A percentile compares a stretch with the other conserved stretches of the same genome.
These are phyloP conservation scores for Eucalyptus paniculata DNA, from an alignment of 345 rosid genomes.

Conservation along the genomic window DNA sequence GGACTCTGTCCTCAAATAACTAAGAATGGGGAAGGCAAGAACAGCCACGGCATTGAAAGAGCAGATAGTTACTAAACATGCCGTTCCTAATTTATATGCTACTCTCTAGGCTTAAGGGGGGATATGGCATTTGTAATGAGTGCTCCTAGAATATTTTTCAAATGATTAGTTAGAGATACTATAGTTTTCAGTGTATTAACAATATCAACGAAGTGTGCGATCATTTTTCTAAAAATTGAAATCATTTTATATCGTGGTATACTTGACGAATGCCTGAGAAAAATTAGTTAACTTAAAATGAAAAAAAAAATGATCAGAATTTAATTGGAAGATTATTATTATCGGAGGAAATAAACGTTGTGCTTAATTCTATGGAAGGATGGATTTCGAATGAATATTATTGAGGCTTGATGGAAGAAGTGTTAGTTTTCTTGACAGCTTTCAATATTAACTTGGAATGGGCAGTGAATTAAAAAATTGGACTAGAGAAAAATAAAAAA, in stretches of 20 bases:
- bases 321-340: not conserved
- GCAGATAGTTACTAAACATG: not conserved
- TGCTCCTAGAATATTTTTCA: not conserved
- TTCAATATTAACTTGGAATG: too few species aligned
- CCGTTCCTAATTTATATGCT: not conserved
- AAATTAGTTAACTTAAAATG: not conserved
- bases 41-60: not conserved
- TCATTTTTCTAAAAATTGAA: not conserved
- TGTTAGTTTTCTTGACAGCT: too few species aligned
- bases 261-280: not conserved
- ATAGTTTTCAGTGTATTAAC: not conserved
- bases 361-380: not conserved
- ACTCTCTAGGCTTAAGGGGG: not conserved
- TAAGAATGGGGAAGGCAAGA: not conserved
- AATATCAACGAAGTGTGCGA: not conserved
- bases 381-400: not conserved
- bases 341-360: not conserved
- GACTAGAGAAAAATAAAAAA: too few species aligned
- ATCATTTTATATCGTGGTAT: not conserved
- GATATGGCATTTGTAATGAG: not conserved
- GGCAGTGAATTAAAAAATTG: too few species aligned
- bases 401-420: not conserved
- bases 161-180: not conserved
- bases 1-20: slow-evolving; percentile 16
- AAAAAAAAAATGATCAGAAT: not conserved